phyloP scores from a whole-genome alignment of 148 eudicot genomes.

The Linanthus parryae region DNA sequence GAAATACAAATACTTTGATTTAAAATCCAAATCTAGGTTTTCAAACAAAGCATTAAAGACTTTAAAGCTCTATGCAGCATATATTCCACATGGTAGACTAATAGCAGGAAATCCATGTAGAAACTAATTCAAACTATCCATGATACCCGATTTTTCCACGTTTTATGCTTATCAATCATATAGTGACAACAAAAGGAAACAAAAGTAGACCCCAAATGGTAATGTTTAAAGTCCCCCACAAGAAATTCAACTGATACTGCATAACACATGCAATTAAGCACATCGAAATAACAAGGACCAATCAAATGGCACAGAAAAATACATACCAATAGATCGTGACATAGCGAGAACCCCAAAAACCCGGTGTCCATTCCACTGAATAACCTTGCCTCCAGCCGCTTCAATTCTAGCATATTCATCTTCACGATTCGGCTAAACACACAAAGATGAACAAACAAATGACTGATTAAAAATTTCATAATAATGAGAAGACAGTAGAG shows the following conservation, averaged over 20 bases:
- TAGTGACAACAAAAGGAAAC: too few species aligned
- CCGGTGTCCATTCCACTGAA: conserved; percentile 59
- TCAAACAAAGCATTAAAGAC: too few species aligned
- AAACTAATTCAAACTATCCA: too few species aligned
- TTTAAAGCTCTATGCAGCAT: too few species aligned
- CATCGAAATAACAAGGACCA: neutral
- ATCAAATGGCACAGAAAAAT: neutral
- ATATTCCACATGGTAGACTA: too few species aligned
- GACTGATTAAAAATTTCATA: neutral
- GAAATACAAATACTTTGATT: too few species aligned
- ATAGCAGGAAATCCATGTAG: too few species aligned
- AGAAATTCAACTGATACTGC: neutral
- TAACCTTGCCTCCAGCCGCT: conserved; percentile 55
- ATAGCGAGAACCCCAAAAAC: conserved; percentile 64
- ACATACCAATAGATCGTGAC: conserved; percentile 62
- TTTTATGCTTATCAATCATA: too few species aligned
- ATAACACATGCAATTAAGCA: neutral
- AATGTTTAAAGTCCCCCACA: too few species aligned
- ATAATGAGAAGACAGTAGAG: neutral
- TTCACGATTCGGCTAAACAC: conserved; percentile 40
- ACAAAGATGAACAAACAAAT: conserved; percentile 1
- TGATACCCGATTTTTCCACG: too few species aligned
- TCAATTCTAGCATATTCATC: conserved; percentile 56
- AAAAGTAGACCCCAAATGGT: too few species aligned
- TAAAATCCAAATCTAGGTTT: too few species aligned